Evolutionary conservation across 108 stramenopile species (phyloP).

Genomic region (Mediolabrus comicus): DNA sequence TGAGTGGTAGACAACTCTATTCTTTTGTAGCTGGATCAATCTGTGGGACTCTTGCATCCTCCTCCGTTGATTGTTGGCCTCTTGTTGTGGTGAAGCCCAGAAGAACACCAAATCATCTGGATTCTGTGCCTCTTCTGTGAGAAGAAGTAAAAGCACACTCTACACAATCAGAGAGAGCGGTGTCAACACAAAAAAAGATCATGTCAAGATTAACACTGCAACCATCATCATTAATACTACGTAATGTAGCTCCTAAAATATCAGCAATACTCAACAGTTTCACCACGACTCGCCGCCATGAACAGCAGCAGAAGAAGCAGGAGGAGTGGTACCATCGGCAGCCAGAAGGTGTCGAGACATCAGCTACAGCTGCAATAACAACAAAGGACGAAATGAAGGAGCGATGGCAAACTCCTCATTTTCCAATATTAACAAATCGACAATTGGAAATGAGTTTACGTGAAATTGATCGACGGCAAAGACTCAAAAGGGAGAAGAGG

Average conservation of each 20-base stretch:
- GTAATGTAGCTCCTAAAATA: constrained; percentile 12
- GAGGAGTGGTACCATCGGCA: too few species aligned
- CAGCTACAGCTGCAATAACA: background rate
- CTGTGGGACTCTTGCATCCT: too few species aligned
- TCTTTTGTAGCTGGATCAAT: too few species aligned
- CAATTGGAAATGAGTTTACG: constrained; percentile 27
- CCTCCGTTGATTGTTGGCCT: too few species aligned
- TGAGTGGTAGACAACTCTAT: too few species aligned
- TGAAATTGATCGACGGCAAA: constrained; percentile 22
- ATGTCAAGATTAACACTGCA: background rate
- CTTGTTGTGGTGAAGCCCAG: too few species aligned
- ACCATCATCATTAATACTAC: constrained; percentile 11
- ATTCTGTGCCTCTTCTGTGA: too few species aligned
- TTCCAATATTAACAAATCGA: constrained; percentile 24
- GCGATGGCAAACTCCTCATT: constrained; percentile 28
- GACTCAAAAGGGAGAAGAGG: background rate
- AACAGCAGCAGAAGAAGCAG: background rate
- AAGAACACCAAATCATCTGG: too few species aligned
- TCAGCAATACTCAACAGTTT: constrained; percentile 22
- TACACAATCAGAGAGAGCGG: too few species aligned
- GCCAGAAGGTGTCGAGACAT: background rate
- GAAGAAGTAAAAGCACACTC: too few species aligned
- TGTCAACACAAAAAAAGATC: too few species aligned
- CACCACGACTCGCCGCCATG: constrained; percentile 8
- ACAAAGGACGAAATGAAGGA: background rate